phyloP scores from a whole-genome alignment of 257 asterid species.

The Galeopsis tetrahit region DNA sequence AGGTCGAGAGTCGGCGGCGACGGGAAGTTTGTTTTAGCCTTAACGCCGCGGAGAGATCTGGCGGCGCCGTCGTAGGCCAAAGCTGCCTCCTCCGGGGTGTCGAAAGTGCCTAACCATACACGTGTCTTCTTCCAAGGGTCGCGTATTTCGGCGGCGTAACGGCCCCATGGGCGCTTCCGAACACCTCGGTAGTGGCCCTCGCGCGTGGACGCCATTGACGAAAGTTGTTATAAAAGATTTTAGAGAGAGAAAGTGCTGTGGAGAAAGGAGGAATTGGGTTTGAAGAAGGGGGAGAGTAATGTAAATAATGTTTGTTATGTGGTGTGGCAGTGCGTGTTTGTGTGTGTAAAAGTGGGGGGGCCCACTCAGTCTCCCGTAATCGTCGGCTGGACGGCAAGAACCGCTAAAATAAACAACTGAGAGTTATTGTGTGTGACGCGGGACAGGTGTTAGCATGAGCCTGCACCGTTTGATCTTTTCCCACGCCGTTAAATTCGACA shows the following conservation, averaged over 20 bases:
- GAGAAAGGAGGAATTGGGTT: slow-evolving; percentile 1
- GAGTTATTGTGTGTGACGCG: slow-evolving; percentile 28
- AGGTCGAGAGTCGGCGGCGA: slow-evolving; percentile 57
- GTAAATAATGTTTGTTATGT: slow-evolving; percentile 30
- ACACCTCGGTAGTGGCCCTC: slow-evolving; percentile 97
- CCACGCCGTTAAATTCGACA: neutral
- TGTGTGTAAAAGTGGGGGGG: slow-evolving; percentile 46
- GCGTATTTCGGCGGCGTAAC: slow-evolving; percentile 97
- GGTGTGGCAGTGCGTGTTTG: slow-evolving; percentile 44
- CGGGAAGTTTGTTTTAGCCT: slow-evolving; percentile 93
- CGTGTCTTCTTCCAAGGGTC: slow-evolving; percentile 98
- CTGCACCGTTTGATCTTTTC: slow-evolving; percentile 29
- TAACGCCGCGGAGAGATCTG: slow-evolving; percentile 88
- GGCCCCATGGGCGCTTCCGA: slow-evolving; percentile 98
- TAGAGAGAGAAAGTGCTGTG: slow-evolving; percentile 24
- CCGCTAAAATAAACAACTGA: slow-evolving; percentile 45
- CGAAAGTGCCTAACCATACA: slow-evolving; percentile 96
- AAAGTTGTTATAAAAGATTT: neutral
- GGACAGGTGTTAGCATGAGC: slow-evolving; percentile 33
- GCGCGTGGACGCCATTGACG: slow-evolving; percentile 72
- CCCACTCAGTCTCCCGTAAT: slow-evolving; percentile 89
- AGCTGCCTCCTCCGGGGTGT: slow-evolving; percentile 97
- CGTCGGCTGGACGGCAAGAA: slow-evolving; percentile 98
- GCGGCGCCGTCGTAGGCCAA: slow-evolving; percentile 98
- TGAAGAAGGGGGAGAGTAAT: neutral